phyloP scores from a whole-genome alignment of 2,329 filamentous ascomycete genomes.

The Fusarium sacchari region DNA sequence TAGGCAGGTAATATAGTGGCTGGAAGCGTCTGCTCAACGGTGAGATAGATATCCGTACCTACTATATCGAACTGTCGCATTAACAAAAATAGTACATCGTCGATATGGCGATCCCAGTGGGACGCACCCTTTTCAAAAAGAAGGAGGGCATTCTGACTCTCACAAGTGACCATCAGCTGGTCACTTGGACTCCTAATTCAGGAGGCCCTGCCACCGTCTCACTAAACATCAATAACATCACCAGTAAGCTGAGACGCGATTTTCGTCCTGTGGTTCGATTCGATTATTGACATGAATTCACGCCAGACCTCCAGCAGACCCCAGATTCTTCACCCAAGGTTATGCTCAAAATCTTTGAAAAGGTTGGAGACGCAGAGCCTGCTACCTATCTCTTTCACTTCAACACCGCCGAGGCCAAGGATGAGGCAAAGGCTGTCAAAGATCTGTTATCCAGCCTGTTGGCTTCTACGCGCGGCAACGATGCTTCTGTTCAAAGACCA shows the following conservation, averaged over 20 bases:
- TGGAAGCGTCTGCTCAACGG: not conserved
- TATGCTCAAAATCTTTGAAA: conserved; percentile 91
- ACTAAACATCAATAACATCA: conserved; percentile 79
- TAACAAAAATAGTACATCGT: not conserved
- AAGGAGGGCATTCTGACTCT: conserved; percentile 88
- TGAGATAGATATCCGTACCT: not conserved
- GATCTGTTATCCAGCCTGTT: conserved; percentile 83
- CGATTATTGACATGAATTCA: conserved; percentile 7
- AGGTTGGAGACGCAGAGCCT: conserved; percentile 68
- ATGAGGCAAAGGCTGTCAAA: conserved; percentile 87
- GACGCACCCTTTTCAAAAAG: conserved; percentile 88
- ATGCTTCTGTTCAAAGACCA: conserved; percentile 62
- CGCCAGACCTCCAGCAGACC: conserved; percentile 89
- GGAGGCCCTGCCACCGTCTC: conserved; percentile 73
- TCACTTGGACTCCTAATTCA: conserved; percentile 83
- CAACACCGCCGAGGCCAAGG: conserved; percentile 80
- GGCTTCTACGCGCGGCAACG: conserved; percentile 70
- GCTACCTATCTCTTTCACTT: conserved; percentile 89
- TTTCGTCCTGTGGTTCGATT: not conserved
- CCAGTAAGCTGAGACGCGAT: conserved; percentile 67
- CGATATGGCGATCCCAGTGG: conserved; percentile 68
- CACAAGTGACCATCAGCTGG: conserved; percentile 74
- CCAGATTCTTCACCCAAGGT: conserved; percentile 88
- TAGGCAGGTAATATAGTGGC: not conserved
- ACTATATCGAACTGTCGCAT: not conserved